Evolutionary conservation across 768 basidiomycete species (phyloP).

Genomic region (Termitomyces sp.): DNA sequence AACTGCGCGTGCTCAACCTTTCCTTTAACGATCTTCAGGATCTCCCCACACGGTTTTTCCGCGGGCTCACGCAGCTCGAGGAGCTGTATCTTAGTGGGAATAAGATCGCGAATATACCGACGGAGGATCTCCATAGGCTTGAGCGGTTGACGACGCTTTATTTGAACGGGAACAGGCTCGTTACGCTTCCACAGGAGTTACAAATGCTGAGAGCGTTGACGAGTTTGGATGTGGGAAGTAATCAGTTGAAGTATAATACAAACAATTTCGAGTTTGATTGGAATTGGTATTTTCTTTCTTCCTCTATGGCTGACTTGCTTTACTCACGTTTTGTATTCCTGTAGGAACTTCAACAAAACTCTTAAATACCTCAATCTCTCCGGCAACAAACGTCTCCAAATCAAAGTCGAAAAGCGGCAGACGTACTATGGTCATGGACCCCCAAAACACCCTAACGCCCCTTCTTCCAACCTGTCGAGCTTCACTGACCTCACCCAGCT

Average conservation of each 20-base stretch:
- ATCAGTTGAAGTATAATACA: slow-evolving; percentile 93
- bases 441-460: slow-evolving; percentile 19
- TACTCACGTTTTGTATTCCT: not conserved
- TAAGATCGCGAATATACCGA: slow-evolving; percentile 82
- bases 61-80: slow-evolving; percentile 63
- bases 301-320: not conserved
- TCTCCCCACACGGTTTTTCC: slow-evolving; percentile 73
- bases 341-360: slow-evolving; percentile 94
- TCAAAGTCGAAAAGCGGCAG: slow-evolving; percentile 50
- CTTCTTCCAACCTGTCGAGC: slow-evolving; percentile 48
- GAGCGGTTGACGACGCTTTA: slow-evolving; percentile 70
- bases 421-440: slow-evolving; percentile 5
- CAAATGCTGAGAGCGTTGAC: slow-evolving; percentile 74
- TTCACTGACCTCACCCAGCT: slow-evolving; percentile 85
- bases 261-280: slow-evolving; percentile 99
- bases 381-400: slow-evolving; percentile 94
- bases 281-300: slow-evolving; percentile 71
- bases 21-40: slow-evolving; percentile 95
- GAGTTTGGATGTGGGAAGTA: slow-evolving; percentile 90
- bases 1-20: slow-evolving; percentile 80
- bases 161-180: slow-evolving; percentile 90
- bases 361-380: slow-evolving; percentile 94
- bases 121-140: slow-evolving; percentile 78
- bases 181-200: slow-evolving; percentile 88
- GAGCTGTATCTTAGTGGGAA: slow-evolving; percentile 96